A percentile compares a stretch with the other conserved stretches of the same genome.
Conservation (phyloP, 495 filamentous ascomycete genomes). For the Tuber indicum region DNA sequence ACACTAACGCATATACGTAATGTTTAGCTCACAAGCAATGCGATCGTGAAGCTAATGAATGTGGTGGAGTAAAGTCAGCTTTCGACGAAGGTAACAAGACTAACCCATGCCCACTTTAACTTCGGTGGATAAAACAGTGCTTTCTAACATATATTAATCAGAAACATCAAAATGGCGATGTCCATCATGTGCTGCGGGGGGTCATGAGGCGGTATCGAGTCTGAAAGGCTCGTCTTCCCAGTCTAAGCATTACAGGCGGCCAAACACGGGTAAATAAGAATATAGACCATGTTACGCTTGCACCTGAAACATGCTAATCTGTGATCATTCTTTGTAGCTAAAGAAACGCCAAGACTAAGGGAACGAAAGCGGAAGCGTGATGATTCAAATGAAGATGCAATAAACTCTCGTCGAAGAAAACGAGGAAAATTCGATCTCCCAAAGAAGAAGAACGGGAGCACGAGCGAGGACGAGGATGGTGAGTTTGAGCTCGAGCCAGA, state of each 20-base stretch:
- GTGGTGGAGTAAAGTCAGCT: slow-evolving; percentile 53
- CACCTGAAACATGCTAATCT: slow-evolving; percentile 62
- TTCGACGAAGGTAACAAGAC: slow-evolving; percentile 54
- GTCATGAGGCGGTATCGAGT: slow-evolving; percentile 51
- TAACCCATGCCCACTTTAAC: slow-evolving; percentile 1
- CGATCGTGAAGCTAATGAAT: slow-evolving; percentile 64
- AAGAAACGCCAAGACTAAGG: slow-evolving; percentile 47
- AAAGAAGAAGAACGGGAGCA: slow-evolving; percentile 16
- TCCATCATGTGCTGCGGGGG: slow-evolving; percentile 64
- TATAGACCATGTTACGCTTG: neutral
- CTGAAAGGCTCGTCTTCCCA: slow-evolving; percentile 42
- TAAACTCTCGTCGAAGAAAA: slow-evolving; percentile 36
- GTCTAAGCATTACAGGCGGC: slow-evolving; percentile 39
- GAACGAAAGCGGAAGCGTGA: slow-evolving; percentile 38
- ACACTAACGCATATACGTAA: slow-evolving; percentile 33
- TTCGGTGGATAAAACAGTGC: neutral
- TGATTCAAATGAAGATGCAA: slow-evolving; percentile 43
- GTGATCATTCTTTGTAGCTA: slow-evolving; percentile 54
- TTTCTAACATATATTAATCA: slow-evolving; percentile 42
- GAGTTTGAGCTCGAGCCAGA: slow-evolving; percentile 34
- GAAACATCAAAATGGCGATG: slow-evolving; percentile 70
- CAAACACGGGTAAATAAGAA: slow-evolving; percentile 43
- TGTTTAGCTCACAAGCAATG: slow-evolving; percentile 84
- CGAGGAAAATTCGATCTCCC: slow-evolving; percentile 28
- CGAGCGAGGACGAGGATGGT: slow-evolving; percentile 32